A percentile compares a stretch with the other conserved stretches of the same genome.
Evolutionary conservation across 805 yeast species (phyloP).

Genomic region (Saccharomycopsis sp.): DNA sequence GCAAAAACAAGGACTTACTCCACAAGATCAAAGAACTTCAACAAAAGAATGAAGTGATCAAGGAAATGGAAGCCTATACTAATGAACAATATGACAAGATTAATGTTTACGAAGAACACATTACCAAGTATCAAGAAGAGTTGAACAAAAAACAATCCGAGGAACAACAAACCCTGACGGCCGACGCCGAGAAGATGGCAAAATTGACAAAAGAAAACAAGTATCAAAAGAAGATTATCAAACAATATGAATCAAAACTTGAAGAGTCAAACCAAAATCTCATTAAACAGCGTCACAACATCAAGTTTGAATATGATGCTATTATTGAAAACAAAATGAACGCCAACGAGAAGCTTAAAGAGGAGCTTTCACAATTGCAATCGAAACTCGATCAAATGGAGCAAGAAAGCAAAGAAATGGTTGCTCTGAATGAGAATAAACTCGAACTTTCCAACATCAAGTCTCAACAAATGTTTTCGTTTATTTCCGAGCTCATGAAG

Average conservation of each 20-base stretch:
- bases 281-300: constrained; percentile 15
- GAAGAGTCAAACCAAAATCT: constrained; percentile 12
- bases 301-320: constrained; percentile 20
- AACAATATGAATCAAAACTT: constrained; percentile 2
- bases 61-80: constrained; percentile 18
- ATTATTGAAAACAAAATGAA: constrained; percentile 19
- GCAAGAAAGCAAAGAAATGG: not conserved
- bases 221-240: not conserved
- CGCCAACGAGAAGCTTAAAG: constrained; percentile 6
- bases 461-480: constrained; percentile 1
- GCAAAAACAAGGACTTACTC: constrained; percentile 17
- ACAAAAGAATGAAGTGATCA: constrained; percentile 18
- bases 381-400: constrained; percentile 1
- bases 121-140: not conserved
- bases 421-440: constrained; percentile 4
- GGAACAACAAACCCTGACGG: too few relatives aligned
- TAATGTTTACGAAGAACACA: constrained; percentile 1
- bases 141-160: not conserved
- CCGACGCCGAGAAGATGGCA: not conserved
- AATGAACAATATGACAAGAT: constrained; percentile 14
- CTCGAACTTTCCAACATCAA: not conserved
- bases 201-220: not conserved
- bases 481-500: constrained; percentile 10
- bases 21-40: constrained; percentile 17
- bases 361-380: constrained; percentile 4